Base-by-base conservation (phyloP, 345 rosid species). In the Dipteronia sinensis region DNA sequence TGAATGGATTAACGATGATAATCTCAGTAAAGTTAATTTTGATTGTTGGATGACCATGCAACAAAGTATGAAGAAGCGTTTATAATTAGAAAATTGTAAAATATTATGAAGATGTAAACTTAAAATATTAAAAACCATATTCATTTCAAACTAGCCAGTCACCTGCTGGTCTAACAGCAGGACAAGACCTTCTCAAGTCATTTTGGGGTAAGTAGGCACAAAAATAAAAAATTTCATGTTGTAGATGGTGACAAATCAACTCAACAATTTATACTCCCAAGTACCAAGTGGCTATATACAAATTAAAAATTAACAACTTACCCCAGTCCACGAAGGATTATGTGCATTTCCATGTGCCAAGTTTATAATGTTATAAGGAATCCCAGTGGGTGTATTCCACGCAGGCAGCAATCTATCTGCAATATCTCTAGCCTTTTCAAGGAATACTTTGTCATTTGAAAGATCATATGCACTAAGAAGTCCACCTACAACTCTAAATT, bases 381-480 rank as follows among this genome's bases (percentile, higher is more conserved):
- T 92, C 25, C 99, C 98, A 70, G 92, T 78, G 38, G 81, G 87
- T 16, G 98, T 89, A 82, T 91, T 65, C 98, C 99, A 97, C 44
- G 99, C 99, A 77, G 98, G 98, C 19, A 97, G 88, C 83, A 97
- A 90, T 82, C 98, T 93, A 75, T 94, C 96, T 20, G 99, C 94
- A 79, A 97, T 93, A 80, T 93, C 98, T 88, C 81, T 89, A 78
- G 99, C 99, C 85, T 97, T 97, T 38, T 93, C 96, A 22, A 97
- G 92, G 85, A 97, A 97, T 80, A 97, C 71, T 83, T 86, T 86
- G 86, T 97, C 99, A 72, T 87, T 88, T 17, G 98, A 93, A 73
- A 97, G 98, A 89, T 97, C 99, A 80, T 91, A 93, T 1, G 98
- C 84, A 82, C 99, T 97, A 71, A 97, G 98, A 85, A 97, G 98